Percentiles rank a stretch among this genome's conserved stretches.
phyloP scores from a whole-genome alignment of 2,329 filamentous ascomycete species.

The Cladosporium sphaerospermum region DNA sequence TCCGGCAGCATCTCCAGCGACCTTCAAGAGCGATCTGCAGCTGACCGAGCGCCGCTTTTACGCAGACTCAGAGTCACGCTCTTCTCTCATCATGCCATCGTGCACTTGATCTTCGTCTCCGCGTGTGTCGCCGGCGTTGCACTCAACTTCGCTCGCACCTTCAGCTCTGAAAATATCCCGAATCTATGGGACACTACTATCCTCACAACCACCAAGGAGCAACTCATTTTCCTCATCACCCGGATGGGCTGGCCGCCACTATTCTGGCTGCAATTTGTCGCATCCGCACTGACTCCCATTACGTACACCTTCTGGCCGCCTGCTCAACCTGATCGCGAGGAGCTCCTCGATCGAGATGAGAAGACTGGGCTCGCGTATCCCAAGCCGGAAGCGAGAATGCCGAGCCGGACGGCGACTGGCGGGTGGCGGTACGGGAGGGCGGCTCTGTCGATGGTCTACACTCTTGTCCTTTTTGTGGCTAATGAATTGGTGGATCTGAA shows the following conservation, averaged over 20 bases:
- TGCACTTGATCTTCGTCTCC: conserved; percentile 52
- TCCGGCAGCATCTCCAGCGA: conserved; percentile 52
- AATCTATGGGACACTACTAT: conserved; percentile 36
- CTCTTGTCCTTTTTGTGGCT: background rate
- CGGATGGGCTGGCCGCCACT: conserved; percentile 58
- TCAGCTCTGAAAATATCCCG: conserved; percentile 44
- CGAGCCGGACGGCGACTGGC: background rate
- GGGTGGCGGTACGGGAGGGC: conserved; percentile 2
- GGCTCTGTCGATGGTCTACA: background rate
- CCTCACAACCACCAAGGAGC: conserved; percentile 23
- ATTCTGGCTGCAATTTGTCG: conserved; percentile 40
- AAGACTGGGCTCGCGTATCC: conserved; percentile 51
- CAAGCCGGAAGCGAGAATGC: background rate
- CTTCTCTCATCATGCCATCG: conserved; percentile 34
- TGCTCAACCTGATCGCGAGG: conserved; percentile 52
- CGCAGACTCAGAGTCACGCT: conserved; percentile 50
- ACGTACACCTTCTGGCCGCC: conserved; percentile 11
- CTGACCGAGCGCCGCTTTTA: conserved; percentile 38
- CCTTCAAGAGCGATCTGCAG: conserved; percentile 52
- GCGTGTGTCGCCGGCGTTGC: conserved; percentile 28
- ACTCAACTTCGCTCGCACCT: conserved; percentile 45
- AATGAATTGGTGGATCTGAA: background rate
- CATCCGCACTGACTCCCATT: conserved; percentile 11
- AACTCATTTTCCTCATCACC: conserved; percentile 50
- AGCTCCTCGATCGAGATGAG: conserved; percentile 50